phyloP scores from a whole-genome alignment of 208 protist species.

The Leishmania turanica region DNA sequence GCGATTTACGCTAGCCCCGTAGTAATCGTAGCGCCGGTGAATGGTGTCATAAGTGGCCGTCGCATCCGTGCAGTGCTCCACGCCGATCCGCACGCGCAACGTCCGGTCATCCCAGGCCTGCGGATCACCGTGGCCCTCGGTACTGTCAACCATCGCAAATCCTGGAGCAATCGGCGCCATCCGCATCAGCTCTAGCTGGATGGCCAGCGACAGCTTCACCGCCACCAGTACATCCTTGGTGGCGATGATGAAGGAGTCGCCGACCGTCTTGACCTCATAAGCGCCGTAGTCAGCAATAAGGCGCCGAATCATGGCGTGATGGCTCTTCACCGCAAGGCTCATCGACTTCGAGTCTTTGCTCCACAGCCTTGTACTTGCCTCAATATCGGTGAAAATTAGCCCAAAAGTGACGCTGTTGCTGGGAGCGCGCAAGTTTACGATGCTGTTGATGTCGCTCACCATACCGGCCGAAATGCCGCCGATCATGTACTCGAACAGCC shows the following conservation, averaged over 20 bases:
- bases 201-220: slow-evolving; percentile 64
- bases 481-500: slow-evolving; percentile 53
- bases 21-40: slow-evolving; percentile 87
- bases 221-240: slow-evolving; percentile 63
- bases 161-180: slow-evolving; percentile 54
- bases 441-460: slow-evolving; percentile 42
- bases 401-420: slow-evolving; percentile 52
- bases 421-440: slow-evolving; percentile 45
- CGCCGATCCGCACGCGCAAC: slow-evolving; percentile 64
- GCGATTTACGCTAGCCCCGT: slow-evolving; percentile 87
- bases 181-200: slow-evolving; percentile 82
- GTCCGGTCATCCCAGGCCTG: slow-evolving; percentile 40
- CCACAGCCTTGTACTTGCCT: slow-evolving; percentile 83
- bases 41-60: slow-evolving; percentile 66
- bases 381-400: slow-evolving; percentile 83
- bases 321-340: slow-evolving; percentile 59
- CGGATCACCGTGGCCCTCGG: slow-evolving; percentile 53
- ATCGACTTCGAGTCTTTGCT: slow-evolving; percentile 61
- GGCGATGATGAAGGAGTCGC: slow-evolving; percentile 88
- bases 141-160: slow-evolving; percentile 64
- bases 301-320: slow-evolving; percentile 67
- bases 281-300: slow-evolving; percentile 68
- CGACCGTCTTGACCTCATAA: slow-evolving; percentile 86
- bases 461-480: slow-evolving; percentile 54
- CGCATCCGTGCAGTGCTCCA: slow-evolving; percentile 80